These are phyloP conservation scores for Bothia castanella DNA, from an alignment of 1,284 basidiomycete species.

Conservation along the genomic window DNA sequence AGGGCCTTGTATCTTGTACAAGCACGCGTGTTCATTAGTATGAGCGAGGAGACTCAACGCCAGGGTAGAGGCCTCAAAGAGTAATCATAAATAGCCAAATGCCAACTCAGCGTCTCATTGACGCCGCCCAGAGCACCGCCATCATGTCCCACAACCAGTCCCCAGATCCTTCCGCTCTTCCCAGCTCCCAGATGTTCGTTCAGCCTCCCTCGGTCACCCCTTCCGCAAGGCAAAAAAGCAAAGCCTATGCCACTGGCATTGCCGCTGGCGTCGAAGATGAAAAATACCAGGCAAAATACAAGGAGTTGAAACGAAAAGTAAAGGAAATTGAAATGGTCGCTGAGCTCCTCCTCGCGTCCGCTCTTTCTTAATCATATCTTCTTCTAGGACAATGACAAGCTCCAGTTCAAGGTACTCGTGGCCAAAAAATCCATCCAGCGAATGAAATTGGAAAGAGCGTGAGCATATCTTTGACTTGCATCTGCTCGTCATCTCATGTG, in stretches of 20 bases:
- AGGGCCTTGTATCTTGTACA: no score
- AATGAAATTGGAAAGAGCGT: constrained; percentile 88
- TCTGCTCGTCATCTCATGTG: constrained; percentile 25
- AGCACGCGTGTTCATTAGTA: not conserved
- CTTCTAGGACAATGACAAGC: constrained; percentile 80
- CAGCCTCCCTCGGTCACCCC: constrained; percentile 29
- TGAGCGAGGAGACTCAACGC: constrained; percentile 28
- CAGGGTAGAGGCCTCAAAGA: constrained; percentile 22
- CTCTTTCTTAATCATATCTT: constrained; percentile 1
- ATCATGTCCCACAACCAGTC: constrained; percentile 56
- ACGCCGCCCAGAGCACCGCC: constrained; percentile 36
- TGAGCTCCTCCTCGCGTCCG: constrained; percentile 9
- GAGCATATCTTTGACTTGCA: constrained; percentile 38
- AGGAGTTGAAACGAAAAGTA: constrained; percentile 85
- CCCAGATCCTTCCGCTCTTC: constrained; percentile 41
- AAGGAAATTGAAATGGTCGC: constrained; percentile 82
- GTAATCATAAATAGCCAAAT: constrained; percentile 29
- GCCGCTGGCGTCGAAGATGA: constrained; percentile 79
- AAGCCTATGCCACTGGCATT: constrained; percentile 55
- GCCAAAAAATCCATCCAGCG: constrained; percentile 85
- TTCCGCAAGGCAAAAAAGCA: constrained; percentile 49
- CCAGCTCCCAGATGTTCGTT: constrained; percentile 31
- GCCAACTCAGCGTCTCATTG: constrained; percentile 30
- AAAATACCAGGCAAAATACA: constrained; percentile 88
- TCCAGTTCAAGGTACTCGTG: constrained; percentile 75